Evolutionary conservation across 228 moss, liverwort and hornwort species (phyloP), one percentile per base, ranked within the genome.

Genomic region (Sphagnum fallax): DNA sequence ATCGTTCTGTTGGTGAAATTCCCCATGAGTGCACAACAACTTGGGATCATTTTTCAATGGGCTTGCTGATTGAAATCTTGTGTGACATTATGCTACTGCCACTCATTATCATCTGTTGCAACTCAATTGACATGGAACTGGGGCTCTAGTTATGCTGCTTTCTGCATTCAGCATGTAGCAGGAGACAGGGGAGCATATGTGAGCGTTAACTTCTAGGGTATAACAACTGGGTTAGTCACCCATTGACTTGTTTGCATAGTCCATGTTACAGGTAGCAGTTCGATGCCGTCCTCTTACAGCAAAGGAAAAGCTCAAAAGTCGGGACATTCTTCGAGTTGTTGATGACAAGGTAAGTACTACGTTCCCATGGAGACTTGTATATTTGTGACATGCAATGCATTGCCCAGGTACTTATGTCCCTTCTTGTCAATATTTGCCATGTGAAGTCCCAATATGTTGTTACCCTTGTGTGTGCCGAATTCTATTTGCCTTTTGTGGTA

Each of bases 291-390:
- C 83, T 62, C 66, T 83, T 51, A 76, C 77, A 47, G 47, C 49
- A 6, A 74, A 74, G 49, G 83, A 79, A 75, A 76, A 79, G 68
- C 71, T 76, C 49, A 77, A 71, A 63, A 65, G 76, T 69, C 79
- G 83, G 52, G 77, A 83, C 52, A 83, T 83, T 51, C 83, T 83
- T 47, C 83, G 83, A 8, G 83, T 83, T 50, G 62, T 79, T 0
- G 83, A 83, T 66, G 83, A 83, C 32, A 83, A 83, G 79, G 81
- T 81, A 51, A 47, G 64, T 63, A 2, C 16, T 5, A 47, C 32
- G 2, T n/a, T 69, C 49, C 60, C 16, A 61, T 70, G 59, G 32
- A 69, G 48, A 6, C 52, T n/a, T 16, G 16, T 52, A 50, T 8
- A 12, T 16, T 18, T 15, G 16, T 11, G 6, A 11, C 53, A 52